Base-by-base conservation (phyloP, 345 rosid species). In the Salix exigua region DNA sequence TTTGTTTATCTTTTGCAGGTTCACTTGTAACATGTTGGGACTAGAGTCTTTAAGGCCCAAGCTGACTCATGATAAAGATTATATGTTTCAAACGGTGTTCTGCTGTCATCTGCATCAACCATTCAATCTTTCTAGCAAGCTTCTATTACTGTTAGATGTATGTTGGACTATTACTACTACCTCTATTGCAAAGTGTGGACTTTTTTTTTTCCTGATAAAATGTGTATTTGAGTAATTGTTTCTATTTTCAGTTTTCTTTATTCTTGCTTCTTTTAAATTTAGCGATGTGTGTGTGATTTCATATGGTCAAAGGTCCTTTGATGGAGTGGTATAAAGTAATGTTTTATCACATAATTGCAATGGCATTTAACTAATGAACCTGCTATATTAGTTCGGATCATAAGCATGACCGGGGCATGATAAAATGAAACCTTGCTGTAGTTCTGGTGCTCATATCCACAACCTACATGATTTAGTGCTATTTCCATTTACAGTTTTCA, bases 1-100 rank as follows among this genome's bases (percentile, higher is more conserved):
- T 81, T 85, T 81, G 77, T 87, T 79, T 71, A 82, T 85, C 83
- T 81, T 82, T 83, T 89, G 91, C 93, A 91, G 96, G 96, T 85
- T 55, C 77, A 66, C 85, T 63, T 85, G 81, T 81, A 83, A 86
- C 55, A 42, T 81, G 78, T 73, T 78, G 83, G 82, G 81, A 83
- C 82, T 85, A 75, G 58, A 79, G 76, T 55, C 79, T 82, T 79
- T 84, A 81, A 83, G 89, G 75, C 77, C 44, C 48, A 37, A 38
- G 73, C 85, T 78, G 84, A 74, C 72, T 40, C 83, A 81, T 78
- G 78, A 73, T 78, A 82, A 82, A 88, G 87, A 74, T 83, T 78
- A 76, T 82, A 81, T 85, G 80, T 82, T 82, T 82, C 75, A 77
- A 83, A 88, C 84, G 84, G 71, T 84, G 53, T 82, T 83, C 88